Percentiles rank a stretch among this genome's conserved stretches.
These are phyloP conservation scores for Eremomyces bilateralis DNA, from an alignment of 495 filamentous ascomycete species.

Conservation along the genomic window DNA sequence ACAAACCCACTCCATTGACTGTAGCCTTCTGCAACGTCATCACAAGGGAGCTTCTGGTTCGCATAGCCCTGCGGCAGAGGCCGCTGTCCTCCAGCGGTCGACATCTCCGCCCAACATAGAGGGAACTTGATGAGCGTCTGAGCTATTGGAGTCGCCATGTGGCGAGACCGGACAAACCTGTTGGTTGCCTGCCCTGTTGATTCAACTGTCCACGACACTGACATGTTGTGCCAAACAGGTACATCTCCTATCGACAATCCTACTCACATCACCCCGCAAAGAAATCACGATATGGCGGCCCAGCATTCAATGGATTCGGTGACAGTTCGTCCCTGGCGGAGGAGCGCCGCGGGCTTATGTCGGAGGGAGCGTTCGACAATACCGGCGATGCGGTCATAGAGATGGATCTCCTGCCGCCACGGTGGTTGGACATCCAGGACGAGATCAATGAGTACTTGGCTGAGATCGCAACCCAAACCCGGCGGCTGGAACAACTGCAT, in stretches of 20 bases:
- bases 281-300: constrained; percentile 45
- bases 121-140: no score
- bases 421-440: constrained; percentile 89
- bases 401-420: constrained; percentile 89
- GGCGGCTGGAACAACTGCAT: constrained; percentile 73
- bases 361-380: constrained; percentile 51
- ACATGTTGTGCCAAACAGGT: constrained; percentile 31
- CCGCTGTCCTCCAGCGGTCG: no score
- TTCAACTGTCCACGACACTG: background rate
- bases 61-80: no score
- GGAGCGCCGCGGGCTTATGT: constrained; percentile 76
- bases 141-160: constrained; percentile 36
- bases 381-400: constrained; percentile 93
- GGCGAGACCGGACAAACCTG: constrained; percentile 98
- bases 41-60: no score
- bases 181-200: constrained; percentile 22
- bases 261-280: constrained; percentile 88
- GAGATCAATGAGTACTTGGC: constrained; percentile 71
- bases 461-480: constrained; percentile 60
- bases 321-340: constrained; percentile 36
- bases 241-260: constrained; percentile 96
- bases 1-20: no score
- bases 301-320: constrained; percentile 51
- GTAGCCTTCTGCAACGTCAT: no score
- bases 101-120: no score